Base-by-base conservation (phyloP, 2,329 filamentous ascomycete species). In the Penicillium decumbens region DNA sequence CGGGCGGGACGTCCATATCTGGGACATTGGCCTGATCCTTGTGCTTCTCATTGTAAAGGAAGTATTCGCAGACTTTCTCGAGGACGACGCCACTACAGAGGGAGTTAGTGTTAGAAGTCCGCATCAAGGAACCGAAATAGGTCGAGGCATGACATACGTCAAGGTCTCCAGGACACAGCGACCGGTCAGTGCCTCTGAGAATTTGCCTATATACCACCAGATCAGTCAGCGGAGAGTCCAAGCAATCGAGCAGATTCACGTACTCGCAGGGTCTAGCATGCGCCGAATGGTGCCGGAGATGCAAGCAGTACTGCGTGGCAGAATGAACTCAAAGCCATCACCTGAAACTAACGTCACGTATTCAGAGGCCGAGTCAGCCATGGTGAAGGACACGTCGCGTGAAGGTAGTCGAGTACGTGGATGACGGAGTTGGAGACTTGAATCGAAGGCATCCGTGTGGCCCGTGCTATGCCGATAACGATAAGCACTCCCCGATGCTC, bases 11-110 rank as follows among this genome's bases (percentile, higher is more conserved):
- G 39, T 86, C 82, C 78, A 85, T 82, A 59, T 87, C 83, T 0
- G 81, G 77, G 8, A 85, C 81, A 50, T 83, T 80, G 41, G 73
- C 76, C 49, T 76, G 73, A 40, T 82, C 75, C 55, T 79, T 78
- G 62, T 84, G 73, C 67, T 83, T 84, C 59, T 85, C 78, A 55
- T 83, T 80, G 71, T 85, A 86, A 67, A 83, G 84, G 39, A 87
- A 76, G 62, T 87, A 87, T 64, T 85, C 82, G 75, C 82, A 85
- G 45, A 87, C 81, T 65, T 85, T 85, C 62, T 86, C 83, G 1
- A 87, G 74, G 9, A 85, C 76, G 24, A 83, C 67, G 25, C 79
- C 82, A 58, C 80, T 85, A 55, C 28, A 46, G 25, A 24, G 6
- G 15, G 37, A 39, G 38, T 23, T 43, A 33, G 24, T 29, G 44